Conservation (phyloP, 2,329 filamentous ascomycete genomes). For the Botryotinia narcissicola region DNA sequence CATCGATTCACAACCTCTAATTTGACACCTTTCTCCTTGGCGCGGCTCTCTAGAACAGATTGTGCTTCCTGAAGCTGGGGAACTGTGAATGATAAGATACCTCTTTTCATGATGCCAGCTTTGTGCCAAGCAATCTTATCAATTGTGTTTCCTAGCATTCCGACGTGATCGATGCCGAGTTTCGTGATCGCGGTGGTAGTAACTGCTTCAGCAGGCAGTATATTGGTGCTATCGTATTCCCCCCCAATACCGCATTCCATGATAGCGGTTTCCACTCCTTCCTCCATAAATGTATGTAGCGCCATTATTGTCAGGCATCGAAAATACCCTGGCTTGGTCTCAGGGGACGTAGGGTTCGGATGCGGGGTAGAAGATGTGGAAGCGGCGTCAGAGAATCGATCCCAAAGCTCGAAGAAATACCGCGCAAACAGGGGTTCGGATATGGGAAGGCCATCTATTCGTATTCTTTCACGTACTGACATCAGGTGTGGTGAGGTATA, state of each 20-base stretch:
- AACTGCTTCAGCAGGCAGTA: slow-evolving; percentile 56
- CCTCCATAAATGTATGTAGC: slow-evolving; percentile 74
- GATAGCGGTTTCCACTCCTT: slow-evolving; percentile 75
- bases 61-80: slow-evolving; percentile 56
- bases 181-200: slow-evolving; percentile 73
- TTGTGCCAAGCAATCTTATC: slow-evolving; percentile 91
- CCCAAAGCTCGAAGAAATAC: slow-evolving; percentile 69
- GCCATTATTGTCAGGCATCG: slow-evolving; percentile 87
- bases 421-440: slow-evolving; percentile 57
- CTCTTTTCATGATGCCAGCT: slow-evolving; percentile 76
- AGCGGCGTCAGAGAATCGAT: slow-evolving; percentile 44
- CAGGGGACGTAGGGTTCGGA: slow-evolving; percentile 19
- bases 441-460: slow-evolving; percentile 57
- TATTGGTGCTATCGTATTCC: slow-evolving; percentile 89
- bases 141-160: slow-evolving; percentile 74
- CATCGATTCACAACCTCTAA: slow-evolving; percentile 32
- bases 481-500: slow-evolving; percentile 70
- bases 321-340: slow-evolving; percentile 81
- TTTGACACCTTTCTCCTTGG: slow-evolving; percentile 41
- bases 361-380: slow-evolving; percentile 32
- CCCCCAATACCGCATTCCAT: slow-evolving; percentile 94
- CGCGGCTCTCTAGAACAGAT: slow-evolving; percentile 57
- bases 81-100: slow-evolving; percentile 61
- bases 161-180: slow-evolving; percentile 81
- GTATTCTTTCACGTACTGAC: slow-evolving; percentile 66